Base-by-base conservation (phyloP, 257 asterid genomes). In the Scutellaria minor region DNA sequence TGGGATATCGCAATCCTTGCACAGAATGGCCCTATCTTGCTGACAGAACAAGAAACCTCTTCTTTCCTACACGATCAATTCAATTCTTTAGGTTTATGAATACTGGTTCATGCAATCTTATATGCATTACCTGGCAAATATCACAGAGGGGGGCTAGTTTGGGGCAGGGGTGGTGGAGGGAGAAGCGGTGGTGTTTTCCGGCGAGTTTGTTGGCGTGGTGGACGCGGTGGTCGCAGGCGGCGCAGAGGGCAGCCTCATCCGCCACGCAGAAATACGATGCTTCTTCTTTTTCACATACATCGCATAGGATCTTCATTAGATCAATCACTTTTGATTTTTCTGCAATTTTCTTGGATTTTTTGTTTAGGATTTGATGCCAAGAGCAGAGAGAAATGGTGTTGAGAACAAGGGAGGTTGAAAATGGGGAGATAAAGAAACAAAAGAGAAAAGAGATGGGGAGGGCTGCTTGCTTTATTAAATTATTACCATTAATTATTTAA, bases 121-220 rank as follows among this genome's bases (percentile, higher is more conserved):
- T 18, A 18, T 18, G 18, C 18, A 18, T 5, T 77, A 91, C 99
- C 97, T 85, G 89, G 70, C 99, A 95, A 20, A 94, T 86, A 72
- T 94, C 99, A 53, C 99, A 94, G 64, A 87, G 68, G 24, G 96
- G 91, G 73, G 75, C 40, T 66, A 88, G 88, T 61, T 85, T 85
- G 15, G 93, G 68, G 0, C 91, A 80, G 44, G 96, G 96, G 44
- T 79, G 87, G 73, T 83, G 83, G 56, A 91, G 92, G 35, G 89
- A 72, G 85, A 88, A 89, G 66, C 97, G 91, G 5, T 75, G 96
- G 79, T 94, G 97, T 63, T 91, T 94, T 2, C 86, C 85, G 71
- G 99, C 97, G 51, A 94, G 96, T 71, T 89, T 94, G 79, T 94
- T 91, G 68, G 97, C 99, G 74, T 89, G 93, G 90, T 94, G 99